Percentiles rank a stretch among this genome's conserved stretches.
Evolutionary conservation across 140 eudicot species (phyloP).

Genomic region (Erigeron philadelphicus): DNA sequence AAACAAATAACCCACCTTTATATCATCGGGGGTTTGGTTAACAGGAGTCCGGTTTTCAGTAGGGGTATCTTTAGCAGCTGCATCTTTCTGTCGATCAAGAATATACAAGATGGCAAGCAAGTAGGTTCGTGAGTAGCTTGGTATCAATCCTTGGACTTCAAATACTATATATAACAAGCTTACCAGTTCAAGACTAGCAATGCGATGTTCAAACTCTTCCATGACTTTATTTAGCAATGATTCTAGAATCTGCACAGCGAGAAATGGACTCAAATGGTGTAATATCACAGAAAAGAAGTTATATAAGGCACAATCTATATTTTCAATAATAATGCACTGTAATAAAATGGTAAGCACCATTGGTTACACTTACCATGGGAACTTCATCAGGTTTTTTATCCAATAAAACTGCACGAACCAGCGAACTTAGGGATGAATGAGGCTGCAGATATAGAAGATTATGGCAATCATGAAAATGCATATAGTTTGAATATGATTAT

Average conservation of each 20-base stretch:
- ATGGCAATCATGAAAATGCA: slow-evolving; percentile 14
- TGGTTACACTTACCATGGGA: slow-evolving; percentile 59
- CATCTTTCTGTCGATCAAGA: slow-evolving; percentile 39
- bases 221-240: slow-evolving; percentile 76
- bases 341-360: not conserved
- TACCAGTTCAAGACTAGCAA: slow-evolving; percentile 62
- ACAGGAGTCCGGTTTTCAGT: slow-evolving; percentile 28
- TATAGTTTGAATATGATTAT: not conserved
- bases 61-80: slow-evolving; percentile 38
- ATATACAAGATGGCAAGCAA: slow-evolving; percentile 21
- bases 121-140: slow-evolving; percentile 14
- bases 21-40: slow-evolving; percentile 34
- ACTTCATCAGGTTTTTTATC: slow-evolving; percentile 93
- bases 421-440: slow-evolving; percentile 64
- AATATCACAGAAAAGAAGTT: not conserved
- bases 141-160: not conserved
- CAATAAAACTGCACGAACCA: slow-evolving; percentile 61
- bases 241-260: slow-evolving; percentile 63
- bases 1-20: slow-evolving; percentile 35
- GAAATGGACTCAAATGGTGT: slow-evolving; percentile 1
- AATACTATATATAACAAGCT: slow-evolving; percentile 25
- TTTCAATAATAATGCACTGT: not conserved
- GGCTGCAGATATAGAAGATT: slow-evolving; percentile 42
- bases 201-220: slow-evolving; percentile 85
- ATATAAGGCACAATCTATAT: not conserved